phyloP scores from a whole-genome alignment of 495 filamentous ascomycete species.

The Emericellopsis terricola region DNA sequence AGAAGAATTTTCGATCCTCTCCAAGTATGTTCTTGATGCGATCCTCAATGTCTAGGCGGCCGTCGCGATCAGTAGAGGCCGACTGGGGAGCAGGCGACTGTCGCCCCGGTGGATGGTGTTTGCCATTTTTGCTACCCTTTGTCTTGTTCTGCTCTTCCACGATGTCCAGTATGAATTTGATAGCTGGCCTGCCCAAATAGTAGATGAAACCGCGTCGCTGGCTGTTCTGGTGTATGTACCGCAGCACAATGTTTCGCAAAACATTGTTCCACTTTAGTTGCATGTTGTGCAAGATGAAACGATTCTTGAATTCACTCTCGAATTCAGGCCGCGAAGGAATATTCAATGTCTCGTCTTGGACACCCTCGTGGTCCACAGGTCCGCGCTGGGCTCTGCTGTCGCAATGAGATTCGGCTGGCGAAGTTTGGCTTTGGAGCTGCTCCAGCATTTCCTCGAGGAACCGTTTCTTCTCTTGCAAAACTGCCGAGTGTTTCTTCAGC shows the following conservation, averaged over 20 bases:
- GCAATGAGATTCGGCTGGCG: slow-evolving; percentile 2
- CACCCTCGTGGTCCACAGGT: slow-evolving; percentile 6
- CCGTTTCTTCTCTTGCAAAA: slow-evolving; percentile 51
- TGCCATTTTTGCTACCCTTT: slow-evolving; percentile 24
- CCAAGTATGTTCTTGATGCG: slow-evolving; percentile 74
- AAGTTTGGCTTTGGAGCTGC: slow-evolving; percentile 26
- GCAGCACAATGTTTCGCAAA: slow-evolving; percentile 83
- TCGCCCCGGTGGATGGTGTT: slow-evolving; percentile 3
- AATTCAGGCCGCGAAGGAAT: slow-evolving; percentile 43
- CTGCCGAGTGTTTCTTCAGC: slow-evolving; percentile 49
- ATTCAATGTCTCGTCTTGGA: slow-evolving; percentile 21
- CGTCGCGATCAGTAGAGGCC: slow-evolving; percentile 28
- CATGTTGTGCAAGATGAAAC: slow-evolving; percentile 93
- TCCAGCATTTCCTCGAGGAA: slow-evolving; percentile 62
- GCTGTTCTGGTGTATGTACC: slow-evolving; percentile 94
- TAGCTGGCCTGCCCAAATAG: slow-evolving; percentile 85
- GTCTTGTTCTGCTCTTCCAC: slow-evolving; percentile 78
- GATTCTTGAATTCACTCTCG: slow-evolving; percentile 88
- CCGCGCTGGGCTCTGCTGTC: not conserved
- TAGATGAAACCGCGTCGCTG: slow-evolving; percentile 94
- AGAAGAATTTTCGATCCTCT: slow-evolving; percentile 56
- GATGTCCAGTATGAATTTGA: slow-evolving; percentile 96
- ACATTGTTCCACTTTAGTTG: slow-evolving; percentile 98
- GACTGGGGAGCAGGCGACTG: slow-evolving; percentile 15
- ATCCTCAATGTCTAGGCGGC: slow-evolving; percentile 53